phyloP scores from a whole-genome alignment of 768 basidiomycete genomes.

The Boletus rufocinnamomeus region DNA sequence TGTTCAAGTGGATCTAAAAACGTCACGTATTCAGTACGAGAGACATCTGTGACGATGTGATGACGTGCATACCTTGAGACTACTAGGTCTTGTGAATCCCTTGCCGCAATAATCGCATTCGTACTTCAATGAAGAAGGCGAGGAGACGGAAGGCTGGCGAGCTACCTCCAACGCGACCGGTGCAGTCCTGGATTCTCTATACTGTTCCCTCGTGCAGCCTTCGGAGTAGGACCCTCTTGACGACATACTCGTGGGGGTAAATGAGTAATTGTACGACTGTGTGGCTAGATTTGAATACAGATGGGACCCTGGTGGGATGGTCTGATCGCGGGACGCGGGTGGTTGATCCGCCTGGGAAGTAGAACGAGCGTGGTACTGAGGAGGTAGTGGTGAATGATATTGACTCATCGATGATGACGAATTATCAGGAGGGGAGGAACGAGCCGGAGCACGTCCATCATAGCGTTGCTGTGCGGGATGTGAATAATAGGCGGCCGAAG shows the following conservation, averaged over 20 bases:
- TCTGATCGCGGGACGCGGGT: constrained; percentile 33
- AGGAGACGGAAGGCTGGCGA: constrained; percentile 22
- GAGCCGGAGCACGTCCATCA: constrained; percentile 27
- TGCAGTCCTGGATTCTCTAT: constrained; percentile 18
- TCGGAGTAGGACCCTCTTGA: constrained; percentile 29
- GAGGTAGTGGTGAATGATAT: constrained; percentile 25
- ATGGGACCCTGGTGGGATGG: constrained; percentile 26
- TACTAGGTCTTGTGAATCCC: constrained; percentile 80
- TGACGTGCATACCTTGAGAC: constrained; percentile 60
- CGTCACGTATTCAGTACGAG: constrained; percentile 10
- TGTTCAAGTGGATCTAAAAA: constrained; percentile 75
- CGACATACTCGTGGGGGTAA: constrained; percentile 16
- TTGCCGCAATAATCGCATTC: constrained; percentile 81
- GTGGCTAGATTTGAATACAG: constrained; percentile 26
- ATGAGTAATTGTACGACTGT: constrained; percentile 24
- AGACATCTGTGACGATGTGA: neutral
- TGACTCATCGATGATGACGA: constrained; percentile 24
- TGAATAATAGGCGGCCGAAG: constrained; percentile 24
- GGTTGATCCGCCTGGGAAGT: constrained; percentile 32
- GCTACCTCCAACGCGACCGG: constrained; percentile 15
- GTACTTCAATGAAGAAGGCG: constrained; percentile 54
- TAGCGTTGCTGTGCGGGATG: constrained; percentile 28
- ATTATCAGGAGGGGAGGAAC: constrained; percentile 23
- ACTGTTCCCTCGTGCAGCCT: constrained; percentile 14
- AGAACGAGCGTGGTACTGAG: constrained; percentile 28